phyloP scores from a whole-genome alignment of 192 early-diverging fungal genomes.

The Geranomyces variabilis region DNA sequence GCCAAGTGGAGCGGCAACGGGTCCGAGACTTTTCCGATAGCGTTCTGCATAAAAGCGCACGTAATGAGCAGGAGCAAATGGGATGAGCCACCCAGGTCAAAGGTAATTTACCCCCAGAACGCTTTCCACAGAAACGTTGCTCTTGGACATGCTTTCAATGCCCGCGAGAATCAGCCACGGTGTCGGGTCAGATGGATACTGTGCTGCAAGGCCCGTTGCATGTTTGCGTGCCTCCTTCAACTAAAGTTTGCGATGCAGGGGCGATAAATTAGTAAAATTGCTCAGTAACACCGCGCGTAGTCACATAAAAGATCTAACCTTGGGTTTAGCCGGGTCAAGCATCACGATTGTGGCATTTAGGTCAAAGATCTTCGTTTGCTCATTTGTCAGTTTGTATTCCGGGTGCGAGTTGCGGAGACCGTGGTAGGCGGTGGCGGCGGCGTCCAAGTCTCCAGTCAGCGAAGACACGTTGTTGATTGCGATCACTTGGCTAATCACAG shows the following conservation, averaged over 20 bases:
- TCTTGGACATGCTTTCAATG: slow-evolving; percentile 58
- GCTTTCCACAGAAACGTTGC: slow-evolving; percentile 59
- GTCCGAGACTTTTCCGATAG: slow-evolving; percentile 4
- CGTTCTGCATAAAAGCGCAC: too few relatives aligned
- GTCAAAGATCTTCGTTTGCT: neutral
- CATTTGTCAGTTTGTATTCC: slow-evolving; percentile 3
- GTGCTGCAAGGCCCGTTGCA: slow-evolving; percentile 51
- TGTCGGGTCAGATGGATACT: slow-evolving; percentile 66
- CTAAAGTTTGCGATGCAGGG: slow-evolving; percentile 8
- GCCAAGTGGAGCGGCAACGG: slow-evolving; percentile 56
- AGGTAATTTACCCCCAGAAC: neutral
- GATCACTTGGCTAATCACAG: too few relatives aligned
- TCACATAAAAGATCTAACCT: too few relatives aligned
- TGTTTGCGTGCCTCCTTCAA: slow-evolving; percentile 56
- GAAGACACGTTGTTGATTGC: too few relatives aligned
- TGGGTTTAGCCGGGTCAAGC: too few relatives aligned
- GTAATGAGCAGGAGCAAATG: too few relatives aligned
- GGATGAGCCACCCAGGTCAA: too few relatives aligned
- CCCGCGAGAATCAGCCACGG: slow-evolving; percentile 64
- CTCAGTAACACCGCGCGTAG: neutral
- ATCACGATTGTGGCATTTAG: neutral
- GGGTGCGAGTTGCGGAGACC: too few relatives aligned
- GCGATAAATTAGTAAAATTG: neutral
- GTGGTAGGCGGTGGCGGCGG: too few relatives aligned
- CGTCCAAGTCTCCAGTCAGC: too few relatives aligned